Base-by-base conservation (phyloP, 345 rosid genomes). In the Cardamine chenopodiifolia region DNA sequence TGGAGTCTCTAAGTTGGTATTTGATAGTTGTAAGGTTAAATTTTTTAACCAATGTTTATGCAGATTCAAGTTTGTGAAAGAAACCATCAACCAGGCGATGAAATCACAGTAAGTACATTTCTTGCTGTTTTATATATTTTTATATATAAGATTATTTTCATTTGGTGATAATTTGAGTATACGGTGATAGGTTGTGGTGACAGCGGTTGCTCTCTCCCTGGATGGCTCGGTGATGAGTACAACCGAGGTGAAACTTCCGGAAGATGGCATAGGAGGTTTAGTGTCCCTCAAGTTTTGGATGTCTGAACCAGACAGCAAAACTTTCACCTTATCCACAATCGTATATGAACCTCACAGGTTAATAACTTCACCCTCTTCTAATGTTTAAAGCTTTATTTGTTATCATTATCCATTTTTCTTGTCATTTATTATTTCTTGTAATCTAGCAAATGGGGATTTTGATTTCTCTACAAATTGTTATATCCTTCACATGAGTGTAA, bases 61-160 rank as follows among this genome's bases (percentile, higher is more conserved):
- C 85, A 94, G 98, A 91, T 91, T 80, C 93, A 87, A 86, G 95
- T 94, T 64, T 91, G 95, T 82, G 99, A 92, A 81, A 90, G 98
- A 87, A 95, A 88, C 79, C 92, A 95, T 82, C 99, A 95, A 71
- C 98, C 99, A 13, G 92, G 87, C 49, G 97, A 92, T 83, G 97
- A 85, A 56, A 71, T 90, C 79, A 90, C 92, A 85, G 99, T 95
- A 85, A 70, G 79, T 60, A 55, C 29, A 52, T 28, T 32, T 15
- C 20, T 13, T 37, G 1, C 58, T 48, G 15, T 5, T 29, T 66
- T 60, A 32, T 78, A 35, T 68, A 12, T 32, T 47, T n/a, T 20
- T 1, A 5, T 8, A 59, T 58, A 12, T 34, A 18, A 14, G 44
- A 6, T 71, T 39, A 1, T 56, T 52, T 8, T 9, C 4, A 2